Evolutionary conservation across 164 flowering plant species (phyloP).

Genomic region (Chloranthus sessilifolius): DNA sequence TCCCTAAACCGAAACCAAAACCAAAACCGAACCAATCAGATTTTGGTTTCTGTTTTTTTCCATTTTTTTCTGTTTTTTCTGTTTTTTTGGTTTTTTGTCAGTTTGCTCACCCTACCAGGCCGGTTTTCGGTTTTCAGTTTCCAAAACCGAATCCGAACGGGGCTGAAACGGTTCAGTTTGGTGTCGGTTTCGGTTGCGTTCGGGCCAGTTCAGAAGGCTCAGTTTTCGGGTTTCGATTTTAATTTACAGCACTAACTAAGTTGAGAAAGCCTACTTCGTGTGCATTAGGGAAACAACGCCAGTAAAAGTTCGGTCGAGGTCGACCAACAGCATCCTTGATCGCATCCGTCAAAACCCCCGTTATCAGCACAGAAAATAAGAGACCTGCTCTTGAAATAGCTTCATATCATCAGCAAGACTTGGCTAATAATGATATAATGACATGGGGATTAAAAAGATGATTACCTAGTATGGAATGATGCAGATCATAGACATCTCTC

Average conservation of each 20-base stretch:
- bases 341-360: conserved; percentile 71
- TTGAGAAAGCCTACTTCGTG: conserved; percentile 32
- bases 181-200: no score
- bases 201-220: no score
- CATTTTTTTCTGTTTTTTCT: no score
- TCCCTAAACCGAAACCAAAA: neutral
- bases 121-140: no score
- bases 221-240: no score
- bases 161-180: no score
- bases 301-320: conserved; percentile 82
- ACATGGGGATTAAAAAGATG: neutral
- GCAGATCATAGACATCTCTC: conserved; percentile 78
- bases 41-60: no score
- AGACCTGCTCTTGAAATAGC: conserved; percentile 45
- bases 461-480: conserved; percentile 63
- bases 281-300: conserved; percentile 91
- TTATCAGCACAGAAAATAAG: conserved; percentile 43
- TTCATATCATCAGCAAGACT: conserved; percentile 4
- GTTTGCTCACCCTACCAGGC: no score
- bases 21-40: neutral
- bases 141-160: no score
- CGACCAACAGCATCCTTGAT: conserved; percentile 73
- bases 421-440: neutral
- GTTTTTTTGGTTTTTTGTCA: no score
- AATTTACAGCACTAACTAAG: neutral